phyloP scores from a whole-genome alignment of 140 eudicot species.

The Ambrosia hybrid region DNA sequence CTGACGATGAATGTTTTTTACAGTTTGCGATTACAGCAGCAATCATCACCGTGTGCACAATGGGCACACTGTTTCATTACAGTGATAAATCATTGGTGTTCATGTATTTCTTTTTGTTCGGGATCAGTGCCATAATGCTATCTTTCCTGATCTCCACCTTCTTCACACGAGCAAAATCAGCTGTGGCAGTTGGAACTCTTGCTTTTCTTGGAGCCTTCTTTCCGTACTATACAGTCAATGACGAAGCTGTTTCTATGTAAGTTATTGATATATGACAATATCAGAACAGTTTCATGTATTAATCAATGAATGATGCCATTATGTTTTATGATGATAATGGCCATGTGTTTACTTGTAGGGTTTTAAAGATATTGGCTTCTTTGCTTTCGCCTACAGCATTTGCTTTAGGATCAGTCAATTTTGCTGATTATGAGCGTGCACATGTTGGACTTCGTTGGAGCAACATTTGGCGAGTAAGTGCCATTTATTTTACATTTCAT shows the following conservation, averaged over 20 bases:
- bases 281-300: neutral
- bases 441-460: conserved; percentile 99
- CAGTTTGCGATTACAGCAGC: conserved; percentile 93
- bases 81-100: conserved; percentile 96
- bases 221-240: conserved; percentile 93
- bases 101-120: conserved; percentile 89
- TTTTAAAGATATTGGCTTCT: conserved; percentile 76
- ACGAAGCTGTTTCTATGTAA: conserved; percentile 79
- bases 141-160: conserved; percentile 87
- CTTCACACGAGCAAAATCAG: conserved; percentile 98
- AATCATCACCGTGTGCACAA: conserved; percentile 83
- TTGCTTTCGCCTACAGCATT: conserved; percentile 99
- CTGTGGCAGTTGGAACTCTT: conserved; percentile 98
- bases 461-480: conserved; percentile 86
- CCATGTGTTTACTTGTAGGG: conserved; percentile 51
- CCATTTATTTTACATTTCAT: conserved; percentile 4
- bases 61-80: conserved; percentile 85
- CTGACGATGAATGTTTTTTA: conserved; percentile 26
- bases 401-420: conserved; percentile 93
- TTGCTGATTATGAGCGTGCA: conserved; percentile 99
- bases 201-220: conserved; percentile 96
- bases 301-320: neutral
- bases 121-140: conserved; percentile 88
- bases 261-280: conserved; percentile 27
- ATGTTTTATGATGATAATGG: conserved; percentile 16